Evolutionary conservation across 164 flowering plant species (phyloP).

Genomic region (Pachysandra terminalis): DNA sequence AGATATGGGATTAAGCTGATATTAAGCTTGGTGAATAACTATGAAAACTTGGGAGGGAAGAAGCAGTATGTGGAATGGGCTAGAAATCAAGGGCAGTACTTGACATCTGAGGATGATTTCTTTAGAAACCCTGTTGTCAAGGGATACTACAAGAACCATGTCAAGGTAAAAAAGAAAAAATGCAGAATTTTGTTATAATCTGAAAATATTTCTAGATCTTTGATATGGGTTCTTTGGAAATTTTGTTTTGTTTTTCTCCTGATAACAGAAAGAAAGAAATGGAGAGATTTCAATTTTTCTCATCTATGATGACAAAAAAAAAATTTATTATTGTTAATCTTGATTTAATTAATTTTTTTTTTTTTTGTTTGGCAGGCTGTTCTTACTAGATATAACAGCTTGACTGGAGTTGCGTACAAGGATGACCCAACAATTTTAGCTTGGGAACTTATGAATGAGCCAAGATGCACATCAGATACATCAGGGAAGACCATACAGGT

Average conservation of each 20-base stretch:
- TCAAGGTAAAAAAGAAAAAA: conserved; percentile 35
- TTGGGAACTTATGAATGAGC: conserved; percentile 95
- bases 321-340: too few species aligned
- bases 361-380: conserved; percentile 36
- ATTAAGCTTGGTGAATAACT: conserved; percentile 72
- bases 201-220: too few species aligned
- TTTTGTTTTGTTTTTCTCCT: too few species aligned
- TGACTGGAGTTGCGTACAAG: conserved; percentile 65
- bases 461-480: conserved; percentile 58
- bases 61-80: conserved; percentile 83
- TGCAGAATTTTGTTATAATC: too few species aligned
- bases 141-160: conserved; percentile 65
- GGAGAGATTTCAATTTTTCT: background rate
- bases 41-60: conserved; percentile 63
- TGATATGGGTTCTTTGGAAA: too few species aligned
- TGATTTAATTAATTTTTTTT: background rate
- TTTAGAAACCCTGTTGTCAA: conserved; percentile 57
- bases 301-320: background rate
- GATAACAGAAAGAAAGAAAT: background rate
- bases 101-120: conserved; percentile 72
- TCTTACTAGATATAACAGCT: conserved; percentile 56
- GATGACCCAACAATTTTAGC: conserved; percentile 88
- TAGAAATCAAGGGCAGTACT: conserved; percentile 51
- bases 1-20: conserved; percentile 63
- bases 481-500: conserved; percentile 67